phyloP scores from a whole-genome alignment of 2,329 filamentous ascomycete species.

The Bipolaris sorokiniana region DNA sequence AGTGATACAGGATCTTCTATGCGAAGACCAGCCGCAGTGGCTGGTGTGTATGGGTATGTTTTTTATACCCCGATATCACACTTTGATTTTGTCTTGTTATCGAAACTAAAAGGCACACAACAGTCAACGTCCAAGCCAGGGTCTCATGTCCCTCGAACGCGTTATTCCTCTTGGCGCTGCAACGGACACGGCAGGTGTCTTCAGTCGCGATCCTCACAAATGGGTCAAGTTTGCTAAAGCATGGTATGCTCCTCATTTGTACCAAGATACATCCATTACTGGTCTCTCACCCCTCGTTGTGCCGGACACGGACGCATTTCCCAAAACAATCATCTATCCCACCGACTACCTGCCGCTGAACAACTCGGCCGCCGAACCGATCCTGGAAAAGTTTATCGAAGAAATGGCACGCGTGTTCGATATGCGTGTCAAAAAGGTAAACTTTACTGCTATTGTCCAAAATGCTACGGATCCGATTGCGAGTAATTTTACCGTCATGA shows the following conservation, averaged over 20 bases:
- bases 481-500: conserved; percentile 42
- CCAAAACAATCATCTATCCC: conserved; percentile 51
- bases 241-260: conserved; percentile 48
- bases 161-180: conserved; percentile 32
- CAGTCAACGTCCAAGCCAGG: conserved; percentile 34
- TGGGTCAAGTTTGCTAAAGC: conserved; percentile 49
- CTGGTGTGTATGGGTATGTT: conserved; percentile 52
- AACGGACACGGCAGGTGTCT: conserved; percentile 38
- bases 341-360: conserved; percentile 51
- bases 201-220: conserved; percentile 38
- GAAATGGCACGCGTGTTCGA: conserved; percentile 47
- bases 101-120: neutral
- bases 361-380: conserved; percentile 49
- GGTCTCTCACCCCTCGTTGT: conserved; percentile 47
- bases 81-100: neutral
- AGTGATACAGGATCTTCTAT: conserved; percentile 57
- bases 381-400: conserved; percentile 48
- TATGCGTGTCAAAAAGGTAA: conserved; percentile 49
- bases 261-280: conserved; percentile 46
- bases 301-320: conserved; percentile 45
- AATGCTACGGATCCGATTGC: conserved; percentile 33
- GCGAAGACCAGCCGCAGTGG: conserved; percentile 53
- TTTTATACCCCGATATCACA: neutral
- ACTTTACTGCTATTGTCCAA: conserved; percentile 45
- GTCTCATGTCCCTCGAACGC: conserved; percentile 33